Base-by-base conservation (phyloP, 805 yeast species). In the Hanseniaspora clermontiae region DNA sequence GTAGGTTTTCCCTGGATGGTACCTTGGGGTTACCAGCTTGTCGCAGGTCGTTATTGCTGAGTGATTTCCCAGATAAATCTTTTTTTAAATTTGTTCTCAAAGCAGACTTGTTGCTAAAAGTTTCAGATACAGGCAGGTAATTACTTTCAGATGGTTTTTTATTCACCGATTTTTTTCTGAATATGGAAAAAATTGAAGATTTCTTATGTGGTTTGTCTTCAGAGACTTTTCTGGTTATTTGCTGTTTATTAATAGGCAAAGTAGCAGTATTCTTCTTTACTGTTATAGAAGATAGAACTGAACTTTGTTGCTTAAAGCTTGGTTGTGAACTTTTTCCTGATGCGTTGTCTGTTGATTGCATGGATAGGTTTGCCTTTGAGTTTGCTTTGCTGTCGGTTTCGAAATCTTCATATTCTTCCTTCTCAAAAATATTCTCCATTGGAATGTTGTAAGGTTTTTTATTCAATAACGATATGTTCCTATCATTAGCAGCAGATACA, bases 381-480 rank as follows among this genome's bases (percentile, higher is more conserved):
- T 38, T 31, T 17, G 45, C 45, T 42, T 17, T 6, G 32, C n/a
- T 9, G 9, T 43, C 8, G n/a, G 32, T 12, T 36, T 36, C 38
- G 12, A 36, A 11, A 11, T 47, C 49, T 19, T 54, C 50, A 7
- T 56, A 57, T 5, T 46, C 58, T 6, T 59, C 64, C 4, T 62
- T 61, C 15, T 61, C 65, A 49, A 43, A 49, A 19, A 55, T 55
- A n/a, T 49, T 55, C 17, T 49, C 52, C 50, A 45, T 49, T n/a
- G 52, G 46, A 5, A 40, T 37, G 29, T 45, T 43, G 19, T 43
- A 51, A 27, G 55, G 55, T 7, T 61, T 64, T 50, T 62, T 67
- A 57, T 63, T 64, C 20, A 62, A 19, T 4, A 65, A 60, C 0
- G 67, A 58, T 5, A 58, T 36, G 32, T 61, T 61, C 7, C 60